Conservation (phyloP, 768 basidiomycete genomes). For the Trametes gibbosa region DNA sequence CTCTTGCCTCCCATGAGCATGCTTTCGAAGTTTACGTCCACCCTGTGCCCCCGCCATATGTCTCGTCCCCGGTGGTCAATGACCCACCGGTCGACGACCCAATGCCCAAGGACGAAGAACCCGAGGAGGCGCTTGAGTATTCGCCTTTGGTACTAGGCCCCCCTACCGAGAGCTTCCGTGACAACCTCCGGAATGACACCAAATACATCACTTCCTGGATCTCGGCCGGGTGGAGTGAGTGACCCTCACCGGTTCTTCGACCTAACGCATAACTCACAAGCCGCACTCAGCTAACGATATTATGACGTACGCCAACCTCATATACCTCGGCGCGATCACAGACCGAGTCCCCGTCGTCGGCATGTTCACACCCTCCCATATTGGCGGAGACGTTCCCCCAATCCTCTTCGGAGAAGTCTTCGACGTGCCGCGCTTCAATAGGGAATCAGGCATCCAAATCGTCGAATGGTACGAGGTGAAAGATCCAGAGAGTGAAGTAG, state of each 20-base stretch:
- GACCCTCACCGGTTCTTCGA: background rate
- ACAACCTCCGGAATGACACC: slow-evolving; percentile 57
- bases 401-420: slow-evolving; percentile 42
- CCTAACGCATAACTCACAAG: background rate
- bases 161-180: slow-evolving; percentile 59
- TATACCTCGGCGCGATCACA: slow-evolving; percentile 40
- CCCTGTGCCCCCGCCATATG: too few relatives aligned
- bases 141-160: slow-evolving; percentile 39
- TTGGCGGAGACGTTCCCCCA: slow-evolving; percentile 33
- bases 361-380: slow-evolving; percentile 41
- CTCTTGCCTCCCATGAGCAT: background rate
- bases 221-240: slow-evolving; percentile 68
- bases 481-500: slow-evolving; percentile 27
- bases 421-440: slow-evolving; percentile 37
- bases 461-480: slow-evolving; percentile 46
- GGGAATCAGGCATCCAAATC: slow-evolving; percentile 35
- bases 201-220: slow-evolving; percentile 75
- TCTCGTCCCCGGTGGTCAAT: slow-evolving; percentile 15
- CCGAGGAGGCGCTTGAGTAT: slow-evolving; percentile 9
- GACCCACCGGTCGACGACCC: slow-evolving; percentile 1
- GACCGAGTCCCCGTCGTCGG: slow-evolving; percentile 40
- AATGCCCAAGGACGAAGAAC: background rate
- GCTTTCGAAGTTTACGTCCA: too few relatives aligned
- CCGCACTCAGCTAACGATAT: slow-evolving; percentile 63
- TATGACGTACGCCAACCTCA: slow-evolving; percentile 52